Evolutionary conservation across 192 early-diverging fungal species (phyloP), one percentile per base, ranked within the genome.

Genomic region (Radiomyces spectabilis): DNA sequence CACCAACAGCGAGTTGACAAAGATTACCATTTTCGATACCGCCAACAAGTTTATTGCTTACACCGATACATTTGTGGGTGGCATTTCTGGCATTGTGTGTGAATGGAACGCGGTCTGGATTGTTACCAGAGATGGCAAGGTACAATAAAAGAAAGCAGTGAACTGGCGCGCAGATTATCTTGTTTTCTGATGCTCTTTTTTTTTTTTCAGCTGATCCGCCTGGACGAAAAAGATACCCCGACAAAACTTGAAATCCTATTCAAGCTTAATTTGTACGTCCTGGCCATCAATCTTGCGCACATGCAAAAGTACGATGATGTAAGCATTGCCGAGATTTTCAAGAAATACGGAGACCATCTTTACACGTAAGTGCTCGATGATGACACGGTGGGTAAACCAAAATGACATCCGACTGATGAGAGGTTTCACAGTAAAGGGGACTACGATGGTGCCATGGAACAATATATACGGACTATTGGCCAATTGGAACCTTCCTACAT

Each of bases 401-500:
- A n/a, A n/a, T n/a, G n/a, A n/a, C n/a, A n/a, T n/a, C n/a, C n/a
- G n/a, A n/a, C n/a, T n/a, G n/a, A n/a, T n/a, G n/a, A n/a, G n/a
- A n/a, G n/a, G n/a, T 18, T 59, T 6, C 55, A 52, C 16, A 51
- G 59, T 69, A 88, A 88, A 60, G 85, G 77, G 9, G 93, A 99
- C 46, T 97, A 83, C 61, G 91, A 95, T 45, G 71, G 78, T 12
- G 89, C 96, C 3, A 97, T 95, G 85, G 73, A 73, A 22, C 92
- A 99, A 68, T 97, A 96, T 61, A 73, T 94, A 16, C 76, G 84
- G 21, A 98, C 96, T 0, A 91, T 98, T 37, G 88, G 90, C 0
- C 83, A 92, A 30, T 71, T 99, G 16, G 93, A 99, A 66, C 93
- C 94, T 1, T 93, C 90, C 5, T 99, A 97, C 65, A 83, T 99